These are phyloP conservation scores for Usnea hakonensis DNA, from an alignment of 495 filamentous ascomycete species.

Conservation along the genomic window DNA sequence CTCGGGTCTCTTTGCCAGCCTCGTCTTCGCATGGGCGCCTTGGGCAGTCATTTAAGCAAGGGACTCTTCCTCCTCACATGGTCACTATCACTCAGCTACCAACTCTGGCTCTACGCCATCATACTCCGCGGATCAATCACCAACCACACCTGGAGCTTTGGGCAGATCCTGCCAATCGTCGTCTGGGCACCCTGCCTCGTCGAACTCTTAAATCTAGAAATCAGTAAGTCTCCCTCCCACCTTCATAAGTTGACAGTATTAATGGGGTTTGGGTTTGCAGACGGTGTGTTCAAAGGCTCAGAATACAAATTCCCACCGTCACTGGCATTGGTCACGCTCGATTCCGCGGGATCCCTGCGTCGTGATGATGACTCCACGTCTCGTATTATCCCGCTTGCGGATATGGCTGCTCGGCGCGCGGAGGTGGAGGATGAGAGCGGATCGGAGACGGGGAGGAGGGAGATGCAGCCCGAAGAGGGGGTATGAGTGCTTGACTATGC, in stretches of 20 bases:
- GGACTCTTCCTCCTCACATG: neutral
- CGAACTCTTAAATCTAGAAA: neutral
- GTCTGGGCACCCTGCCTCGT: neutral
- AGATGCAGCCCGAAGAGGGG: neutral
- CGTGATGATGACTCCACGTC: neutral
- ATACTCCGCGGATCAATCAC: neutral
- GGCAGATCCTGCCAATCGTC: neutral
- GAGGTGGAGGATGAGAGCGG: neutral
- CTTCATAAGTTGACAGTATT: neutral
- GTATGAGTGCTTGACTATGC: neutral
- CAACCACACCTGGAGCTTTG: neutral
- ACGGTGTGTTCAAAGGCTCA: neutral
- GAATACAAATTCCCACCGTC: neutral
- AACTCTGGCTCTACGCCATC: neutral
- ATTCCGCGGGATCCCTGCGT: neutral
- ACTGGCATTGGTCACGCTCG: neutral
- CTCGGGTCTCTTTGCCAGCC: neutral
- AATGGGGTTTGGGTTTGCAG: neutral
- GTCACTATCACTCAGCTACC: neutral
- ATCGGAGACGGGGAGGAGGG: neutral
- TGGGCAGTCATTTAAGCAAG: neutral
- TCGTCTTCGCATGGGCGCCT: neutral
- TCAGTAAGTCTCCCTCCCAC: neutral
- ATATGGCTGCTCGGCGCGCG: neutral
- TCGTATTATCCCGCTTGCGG: neutral